phyloP scores from a whole-genome alignment of 495 filamentous ascomycete genomes.

The Podospora didyma region DNA sequence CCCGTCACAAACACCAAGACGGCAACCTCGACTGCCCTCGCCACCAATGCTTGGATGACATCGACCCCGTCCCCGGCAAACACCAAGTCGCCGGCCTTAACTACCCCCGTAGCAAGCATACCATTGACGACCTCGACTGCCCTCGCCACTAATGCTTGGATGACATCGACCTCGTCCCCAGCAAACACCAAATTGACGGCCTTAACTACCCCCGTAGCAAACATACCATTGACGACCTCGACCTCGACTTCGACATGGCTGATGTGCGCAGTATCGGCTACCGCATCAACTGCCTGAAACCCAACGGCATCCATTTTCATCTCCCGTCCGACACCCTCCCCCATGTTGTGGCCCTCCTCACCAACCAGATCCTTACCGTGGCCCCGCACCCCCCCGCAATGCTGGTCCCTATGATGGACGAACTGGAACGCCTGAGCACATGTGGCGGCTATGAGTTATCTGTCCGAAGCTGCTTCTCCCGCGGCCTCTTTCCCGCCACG shows the following conservation, averaged over 20 bases:
- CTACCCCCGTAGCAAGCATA: no score
- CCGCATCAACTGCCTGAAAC: conserved; percentile 3
- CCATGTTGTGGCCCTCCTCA: conserved; percentile 4
- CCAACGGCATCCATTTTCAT: conserved; percentile 6
- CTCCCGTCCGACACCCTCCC: conserved; percentile 4
- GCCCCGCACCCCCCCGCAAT: neutral
- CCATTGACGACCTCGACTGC: neutral
- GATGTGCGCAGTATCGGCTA: neutral
- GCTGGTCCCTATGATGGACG: neutral
- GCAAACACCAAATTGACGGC: no score
- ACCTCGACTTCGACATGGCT: neutral
- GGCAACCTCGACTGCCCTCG: neutral
- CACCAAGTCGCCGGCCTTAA: neutral
- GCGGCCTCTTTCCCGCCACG: conserved; percentile 1
- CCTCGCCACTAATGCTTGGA: neutral
- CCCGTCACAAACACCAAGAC: neutral
- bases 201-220: no score
- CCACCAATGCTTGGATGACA: neutral
- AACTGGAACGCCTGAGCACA: conserved; percentile 2
- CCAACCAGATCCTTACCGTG: neutral
- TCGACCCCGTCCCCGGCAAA: neutral
- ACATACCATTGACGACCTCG: neutral
- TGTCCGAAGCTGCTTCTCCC: neutral
- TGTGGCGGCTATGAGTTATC: neutral
- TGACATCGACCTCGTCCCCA: neutral